Evolutionary conservation across 2,329 filamentous ascomycete genomes (phyloP).

Genomic region (Trichoderma gracile): DNA sequence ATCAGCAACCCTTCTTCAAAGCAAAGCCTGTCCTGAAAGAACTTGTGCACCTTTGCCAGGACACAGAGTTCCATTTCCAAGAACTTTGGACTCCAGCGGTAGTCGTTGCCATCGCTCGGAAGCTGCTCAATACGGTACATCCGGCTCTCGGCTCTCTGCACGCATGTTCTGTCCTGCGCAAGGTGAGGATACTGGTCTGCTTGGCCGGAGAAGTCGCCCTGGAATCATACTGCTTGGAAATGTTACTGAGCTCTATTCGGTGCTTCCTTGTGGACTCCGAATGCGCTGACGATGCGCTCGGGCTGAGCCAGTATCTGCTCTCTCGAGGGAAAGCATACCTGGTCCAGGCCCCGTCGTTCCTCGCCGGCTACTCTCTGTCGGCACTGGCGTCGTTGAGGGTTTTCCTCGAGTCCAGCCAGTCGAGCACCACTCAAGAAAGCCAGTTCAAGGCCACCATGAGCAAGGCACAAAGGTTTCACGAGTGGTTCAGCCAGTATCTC

Average conservation of each 20-base stretch:
- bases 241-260: conserved; percentile 79
- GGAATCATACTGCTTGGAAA: conserved; percentile 81
- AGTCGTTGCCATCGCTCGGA: conserved; percentile 72
- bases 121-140: conserved; percentile 77
- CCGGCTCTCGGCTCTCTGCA: conserved; percentile 83
- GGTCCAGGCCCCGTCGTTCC: conserved; percentile 66
- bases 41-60: conserved; percentile 74
- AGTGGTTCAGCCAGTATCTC: conserved; percentile 75
- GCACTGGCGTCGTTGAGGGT: conserved; percentile 75
- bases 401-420: conserved; percentile 72
- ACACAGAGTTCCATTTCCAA: conserved; percentile 64
- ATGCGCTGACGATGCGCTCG: conserved; percentile 87
- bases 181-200: conserved; percentile 77
- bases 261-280: conserved; percentile 79
- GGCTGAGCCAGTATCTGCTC: conserved; percentile 82
- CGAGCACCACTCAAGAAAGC: conserved; percentile 80
- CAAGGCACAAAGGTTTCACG: conserved; percentile 73
- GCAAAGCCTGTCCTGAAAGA: conserved; percentile 74
- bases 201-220: conserved; percentile 73
- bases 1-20: conserved; percentile 85
- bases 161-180: conserved; percentile 81
- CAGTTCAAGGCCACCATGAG: conserved; percentile 76
- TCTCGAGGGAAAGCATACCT: conserved; percentile 67
- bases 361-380: conserved; percentile 77
- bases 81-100: conserved; percentile 75